Evolutionary conservation across 257 asterid genomes (phyloP).

Genomic region (Fraxinus cuspidata): DNA sequence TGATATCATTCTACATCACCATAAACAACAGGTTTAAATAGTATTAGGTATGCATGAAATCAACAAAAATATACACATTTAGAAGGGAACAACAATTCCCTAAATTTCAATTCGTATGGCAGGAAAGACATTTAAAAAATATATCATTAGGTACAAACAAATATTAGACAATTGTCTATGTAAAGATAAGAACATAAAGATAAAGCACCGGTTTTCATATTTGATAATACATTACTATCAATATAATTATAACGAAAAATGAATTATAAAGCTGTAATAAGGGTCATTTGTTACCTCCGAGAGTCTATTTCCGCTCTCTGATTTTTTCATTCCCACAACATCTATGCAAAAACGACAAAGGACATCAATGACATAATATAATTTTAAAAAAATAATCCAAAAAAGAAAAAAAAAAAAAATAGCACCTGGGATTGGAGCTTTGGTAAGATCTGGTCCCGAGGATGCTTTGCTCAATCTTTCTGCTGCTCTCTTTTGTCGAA

Average conservation of each 20-base stretch:
- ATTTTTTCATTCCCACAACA: slow-evolving; percentile 59
- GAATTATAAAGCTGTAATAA: not conserved
- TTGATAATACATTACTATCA: not conserved
- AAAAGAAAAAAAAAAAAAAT: not conserved
- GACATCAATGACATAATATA: not conserved
- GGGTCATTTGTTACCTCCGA: slow-evolving; percentile 61
- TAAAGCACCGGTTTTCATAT: not conserved
- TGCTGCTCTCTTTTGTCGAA: slow-evolving; percentile 95
- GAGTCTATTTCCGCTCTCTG: slow-evolving; percentile 76
- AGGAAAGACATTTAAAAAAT: not conserved
- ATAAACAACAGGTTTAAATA: slow-evolving; percentile 9
- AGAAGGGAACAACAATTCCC: not conserved
- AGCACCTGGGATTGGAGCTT: slow-evolving; percentile 26
- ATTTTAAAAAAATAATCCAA: not conserved
- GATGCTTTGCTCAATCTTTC: slow-evolving; percentile 75
- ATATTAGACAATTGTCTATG: not conserved
- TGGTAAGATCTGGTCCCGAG: slow-evolving; percentile 81
- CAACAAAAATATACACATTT: too few relatives aligned
- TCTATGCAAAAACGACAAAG: slow-evolving; percentile 35
- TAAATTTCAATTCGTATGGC: too few relatives aligned
- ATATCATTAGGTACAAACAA: not conserved
- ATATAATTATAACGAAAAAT: not conserved
- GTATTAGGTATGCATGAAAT: not conserved
- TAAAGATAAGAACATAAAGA: not conserved
- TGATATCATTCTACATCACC: slow-evolving; percentile 70